Base-by-base conservation (phyloP, 73 alveolate species). In the Durusdinium trenchii region DNA sequence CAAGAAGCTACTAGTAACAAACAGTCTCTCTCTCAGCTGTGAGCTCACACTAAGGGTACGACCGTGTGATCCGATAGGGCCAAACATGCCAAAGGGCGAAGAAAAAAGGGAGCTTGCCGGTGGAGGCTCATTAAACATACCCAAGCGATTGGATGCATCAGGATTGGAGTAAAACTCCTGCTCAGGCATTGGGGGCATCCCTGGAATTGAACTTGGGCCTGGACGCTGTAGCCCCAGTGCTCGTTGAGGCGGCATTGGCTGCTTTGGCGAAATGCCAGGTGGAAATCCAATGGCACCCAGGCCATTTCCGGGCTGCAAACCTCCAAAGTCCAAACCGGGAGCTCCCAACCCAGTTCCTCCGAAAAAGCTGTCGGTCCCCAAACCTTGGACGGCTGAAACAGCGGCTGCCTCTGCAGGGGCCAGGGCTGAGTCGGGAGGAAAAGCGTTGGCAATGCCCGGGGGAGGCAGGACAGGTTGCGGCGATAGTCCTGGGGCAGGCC, bases 391-490 rank as follows among this genome's bases (percentile, higher is more conserved):
- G 3, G 96, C 96, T 32, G 96, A 90, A 57, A 67, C 98, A 18
- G 90, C 98, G 23, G 98, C 98, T n/a, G 98, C 98, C 61, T 91
- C 98, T 36, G 98, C 98, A 20, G 98, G 98, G 35, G 98, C 98
- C 60, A 91, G 85, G 76, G 79, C 50, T 4, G 96, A 52, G 69
- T 67, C 90, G 76, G 61, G 42, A 32, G 98, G 85, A 69, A 54
- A 89, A 2, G 96, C 90, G 45, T 90, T 90, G 89, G 90, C 86
- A 91, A 91, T 91, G 90, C 98, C 98, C n/a, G 98, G 98, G 12
- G 98, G 98, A 20, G 98, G 98, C 98, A 76, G 57, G 40, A 91
- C 90, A 48, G 94, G 94, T 35, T 91, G 98, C 6, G 98, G 98
- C 16, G 98, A 91, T n/a, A 91, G 82, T 35, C 98, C 98, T 35